These are phyloP conservation scores for Stygiomarasmius scandens DNA, from an alignment of 1,284 basidiomycete species.

Conservation along the genomic window DNA sequence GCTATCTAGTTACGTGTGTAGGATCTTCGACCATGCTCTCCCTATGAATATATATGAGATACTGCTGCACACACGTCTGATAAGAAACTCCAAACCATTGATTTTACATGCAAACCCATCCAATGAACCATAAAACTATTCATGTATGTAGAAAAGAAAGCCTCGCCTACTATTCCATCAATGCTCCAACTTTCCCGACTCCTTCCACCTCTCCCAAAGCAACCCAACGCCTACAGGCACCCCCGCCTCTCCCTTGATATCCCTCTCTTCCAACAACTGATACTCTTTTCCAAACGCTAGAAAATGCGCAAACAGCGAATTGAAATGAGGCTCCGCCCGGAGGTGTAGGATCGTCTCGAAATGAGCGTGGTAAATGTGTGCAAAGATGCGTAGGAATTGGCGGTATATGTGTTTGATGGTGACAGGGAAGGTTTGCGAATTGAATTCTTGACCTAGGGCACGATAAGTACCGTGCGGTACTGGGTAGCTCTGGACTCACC, in stretches of 20 bases:
- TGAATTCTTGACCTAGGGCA: conserved; percentile 80
- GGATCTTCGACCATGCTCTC: not conserved
- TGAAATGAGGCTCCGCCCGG: conserved; percentile 94
- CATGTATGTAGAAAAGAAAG: too few species aligned
- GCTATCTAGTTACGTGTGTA: not conserved
- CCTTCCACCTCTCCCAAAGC: conserved; percentile 90
- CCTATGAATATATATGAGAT: not conserved
- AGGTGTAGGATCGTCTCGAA: conserved; percentile 91
- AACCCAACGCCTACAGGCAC: conserved; percentile 74
- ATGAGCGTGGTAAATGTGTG: conserved; percentile 96
- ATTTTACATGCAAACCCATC: not conserved
- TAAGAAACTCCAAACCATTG: too few species aligned
- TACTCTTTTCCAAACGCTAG: conserved; percentile 92
- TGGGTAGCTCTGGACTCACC: too few species aligned
- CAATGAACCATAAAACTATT: too few species aligned
- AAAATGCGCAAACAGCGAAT: conserved; percentile 96
- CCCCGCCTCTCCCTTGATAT: conserved; percentile 75
- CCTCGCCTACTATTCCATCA: conserved; percentile 11
- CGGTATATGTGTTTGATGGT: conserved; percentile 96
- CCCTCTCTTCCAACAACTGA: conserved; percentile 87
- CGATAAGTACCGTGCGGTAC: too few species aligned
- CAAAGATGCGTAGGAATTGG: conserved; percentile 95
- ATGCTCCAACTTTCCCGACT: conserved; percentile 51
- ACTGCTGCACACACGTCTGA: not conserved
- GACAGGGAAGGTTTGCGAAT: conserved; percentile 81